phyloP scores from a whole-genome alignment of 495 filamentous ascomycete species.

The Penicillium paxilli region DNA sequence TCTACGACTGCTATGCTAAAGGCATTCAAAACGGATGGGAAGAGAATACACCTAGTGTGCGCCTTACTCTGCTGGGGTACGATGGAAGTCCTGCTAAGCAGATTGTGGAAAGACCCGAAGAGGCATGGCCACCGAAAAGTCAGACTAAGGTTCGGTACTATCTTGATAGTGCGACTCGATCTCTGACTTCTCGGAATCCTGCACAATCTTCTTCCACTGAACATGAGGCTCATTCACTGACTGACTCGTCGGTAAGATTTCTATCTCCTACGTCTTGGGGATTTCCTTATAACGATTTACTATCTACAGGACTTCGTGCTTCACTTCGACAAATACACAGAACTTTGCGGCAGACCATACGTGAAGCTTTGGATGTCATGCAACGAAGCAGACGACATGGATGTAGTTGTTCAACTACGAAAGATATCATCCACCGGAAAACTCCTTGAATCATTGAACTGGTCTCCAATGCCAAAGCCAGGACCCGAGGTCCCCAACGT shows the following conservation, averaged over 20 bases:
- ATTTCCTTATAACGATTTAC: not conserved
- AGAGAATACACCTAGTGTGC: not conserved
- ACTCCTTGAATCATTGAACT: not conserved
- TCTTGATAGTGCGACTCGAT: not conserved
- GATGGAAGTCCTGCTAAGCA: not conserved
- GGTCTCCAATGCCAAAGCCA: not conserved
- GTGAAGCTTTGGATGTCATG: not conserved
- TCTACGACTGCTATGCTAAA: not conserved
- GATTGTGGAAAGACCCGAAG: not conserved
- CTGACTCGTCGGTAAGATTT: not conserved
- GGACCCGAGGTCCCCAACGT: not conserved
- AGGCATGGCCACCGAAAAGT: not conserved
- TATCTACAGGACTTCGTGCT: not conserved
- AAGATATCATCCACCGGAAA: not conserved
- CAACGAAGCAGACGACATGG: not conserved
- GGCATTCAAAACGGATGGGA: not conserved
- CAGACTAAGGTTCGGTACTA: not conserved
- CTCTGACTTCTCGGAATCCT: not conserved
- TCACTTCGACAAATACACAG: not conserved
- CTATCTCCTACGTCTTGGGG: not conserved
- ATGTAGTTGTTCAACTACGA: not conserved
- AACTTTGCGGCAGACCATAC: not conserved
- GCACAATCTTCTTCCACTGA: no score
- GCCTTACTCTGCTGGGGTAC: not conserved
- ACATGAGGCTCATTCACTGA: no score